Percentiles rank a stretch among this genome's conserved stretches.
Conservation (phyloP, 2,329 filamentous ascomycete species). For the Pseudocercospora musae region DNA sequence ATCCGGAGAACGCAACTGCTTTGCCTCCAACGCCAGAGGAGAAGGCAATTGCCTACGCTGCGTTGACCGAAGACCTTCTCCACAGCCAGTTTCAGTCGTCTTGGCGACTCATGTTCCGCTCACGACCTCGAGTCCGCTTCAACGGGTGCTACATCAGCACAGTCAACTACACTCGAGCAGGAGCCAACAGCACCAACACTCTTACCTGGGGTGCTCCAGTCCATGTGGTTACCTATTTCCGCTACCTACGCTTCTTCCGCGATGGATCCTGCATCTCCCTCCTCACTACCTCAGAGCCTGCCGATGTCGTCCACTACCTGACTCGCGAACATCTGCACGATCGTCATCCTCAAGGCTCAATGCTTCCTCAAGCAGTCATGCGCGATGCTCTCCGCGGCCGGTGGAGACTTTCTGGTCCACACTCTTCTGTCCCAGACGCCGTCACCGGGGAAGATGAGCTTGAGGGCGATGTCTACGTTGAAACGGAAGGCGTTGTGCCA, state of each 20-base stretch:
- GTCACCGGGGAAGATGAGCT: constrained; percentile 36
- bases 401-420: constrained; percentile 61
- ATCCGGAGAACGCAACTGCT: constrained; percentile 14
- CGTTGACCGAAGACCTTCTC: constrained; percentile 30
- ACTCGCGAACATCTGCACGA: constrained; percentile 63
- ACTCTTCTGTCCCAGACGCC: constrained; percentile 15
- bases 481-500: constrained; percentile 75
- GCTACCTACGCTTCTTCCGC: constrained; percentile 91
- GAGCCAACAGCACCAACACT: constrained; percentile 67
- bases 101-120: constrained; percentile 69
- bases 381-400: constrained; percentile 64
- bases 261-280: constrained; percentile 81
- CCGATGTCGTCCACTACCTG: constrained; percentile 82
- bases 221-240: constrained; percentile 96
- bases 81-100: constrained; percentile 33
- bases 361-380: constrained; percentile 56
- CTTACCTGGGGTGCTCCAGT: constrained; percentile 78
- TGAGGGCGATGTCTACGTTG: constrained; percentile 72
- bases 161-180: constrained; percentile 87
- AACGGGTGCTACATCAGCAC: constrained; percentile 96
- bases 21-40: constrained; percentile 23
- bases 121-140: constrained; percentile 82
- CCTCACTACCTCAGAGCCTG: constrained; percentile 74
- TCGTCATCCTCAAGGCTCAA: constrained; percentile 38
- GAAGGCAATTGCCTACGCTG: constrained; percentile 22